Base-by-base conservation (phyloP, 2,329 filamentous ascomycete species). In the Pseudocercospora pini-densiflorae region DNA sequence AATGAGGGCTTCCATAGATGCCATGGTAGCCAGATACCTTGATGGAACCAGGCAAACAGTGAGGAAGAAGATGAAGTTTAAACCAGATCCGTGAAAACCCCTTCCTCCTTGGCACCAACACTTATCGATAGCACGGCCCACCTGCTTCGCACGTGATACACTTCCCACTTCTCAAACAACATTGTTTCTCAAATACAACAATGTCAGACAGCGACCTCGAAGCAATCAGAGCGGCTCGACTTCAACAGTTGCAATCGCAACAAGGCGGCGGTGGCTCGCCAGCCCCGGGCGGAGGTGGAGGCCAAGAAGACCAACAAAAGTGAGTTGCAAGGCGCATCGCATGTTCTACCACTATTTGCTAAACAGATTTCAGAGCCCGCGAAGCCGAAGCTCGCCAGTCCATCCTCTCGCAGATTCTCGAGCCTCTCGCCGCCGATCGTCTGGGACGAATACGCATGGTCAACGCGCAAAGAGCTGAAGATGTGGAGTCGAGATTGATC, bases 381-480 rank as follows among this genome's bases (percentile, higher is more conserved):
- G 81, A 87, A 83, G 86, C 87, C 70, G 92, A 94, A 78, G 90
- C 90, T 45, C 91, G 93, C 66, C 84, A 89, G 74, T 86, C 88
- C 66, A 91, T 97, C 73, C 89, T 99, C 69, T 88, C 87, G 73
- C 95, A 98, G 81, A 98, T 99, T 83, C 92, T 99, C 68, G 90
- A 94, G 75, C 95, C 95, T 72, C 93, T 94, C 77, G 95, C 95
- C 19, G 92, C 93, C 67, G 95, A 99, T 82, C 92, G 95, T 14
- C 87, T 99, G 0, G 93, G 92, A 64, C 92, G 95, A 71, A 98
- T 99, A 82, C 91, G 94, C 36, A 89, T 99, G 67, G 95, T 99
- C 77, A 98, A 98, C 82, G 93, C 94, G 78, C 90, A 90, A 73
- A 92, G 95, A 75, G 95, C 95, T 40, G 87, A 86, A 68, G 93